Evolutionary conservation across 2,329 filamentous ascomycete genomes (phyloP), one percentile per base, ranked within the genome.

Genomic region (Salinomyces thailandicus): DNA sequence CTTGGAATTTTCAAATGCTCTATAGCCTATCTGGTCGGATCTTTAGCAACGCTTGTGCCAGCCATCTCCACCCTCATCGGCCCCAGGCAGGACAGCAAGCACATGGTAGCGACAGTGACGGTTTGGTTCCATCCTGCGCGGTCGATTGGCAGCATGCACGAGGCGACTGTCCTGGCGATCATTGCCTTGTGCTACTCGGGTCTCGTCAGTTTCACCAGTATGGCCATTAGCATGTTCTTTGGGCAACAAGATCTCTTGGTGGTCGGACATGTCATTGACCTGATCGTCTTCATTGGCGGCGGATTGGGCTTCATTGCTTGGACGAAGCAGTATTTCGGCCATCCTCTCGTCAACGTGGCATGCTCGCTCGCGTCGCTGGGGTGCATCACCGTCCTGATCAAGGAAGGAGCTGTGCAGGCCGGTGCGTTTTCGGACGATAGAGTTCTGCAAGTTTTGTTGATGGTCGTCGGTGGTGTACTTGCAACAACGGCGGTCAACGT

Each of bases 41-140:
- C 84, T 48, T 67, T 93, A 59, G 85, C 80, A 22, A 95, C 87
- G 0, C 91, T 94, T 51, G 78, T 85, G 44, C 74, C 79, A 2
- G 71, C 73, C 2, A 69, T 94, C 38, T 79, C 85, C 12, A 64
- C 69, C 5, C 74, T 86, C 38, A 67, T 95, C 12, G 89, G 89
- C 8, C 37, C 44, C 20, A 71, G 79, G 45, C 81, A 86, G 54
- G 87, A 94, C 61, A 85, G 85, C 34, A 95, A 95, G 56, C 89
- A 95, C 61, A 79, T 94, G 54, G 85, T 94, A 35, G 86, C 86
- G 19, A 95, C 89, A 2, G 77, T 95, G 39, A 93, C 85, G 1
- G 87, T 95, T 8, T 96, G 94, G 55, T 96, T 95, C 53, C 86
- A 95, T 58, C 86, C 89, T 4, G 84, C 85, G 5, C 72, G 89